phyloP scores from a whole-genome alignment of 2,329 filamentous ascomycete genomes.

The Colletotrichum navitas region DNA sequence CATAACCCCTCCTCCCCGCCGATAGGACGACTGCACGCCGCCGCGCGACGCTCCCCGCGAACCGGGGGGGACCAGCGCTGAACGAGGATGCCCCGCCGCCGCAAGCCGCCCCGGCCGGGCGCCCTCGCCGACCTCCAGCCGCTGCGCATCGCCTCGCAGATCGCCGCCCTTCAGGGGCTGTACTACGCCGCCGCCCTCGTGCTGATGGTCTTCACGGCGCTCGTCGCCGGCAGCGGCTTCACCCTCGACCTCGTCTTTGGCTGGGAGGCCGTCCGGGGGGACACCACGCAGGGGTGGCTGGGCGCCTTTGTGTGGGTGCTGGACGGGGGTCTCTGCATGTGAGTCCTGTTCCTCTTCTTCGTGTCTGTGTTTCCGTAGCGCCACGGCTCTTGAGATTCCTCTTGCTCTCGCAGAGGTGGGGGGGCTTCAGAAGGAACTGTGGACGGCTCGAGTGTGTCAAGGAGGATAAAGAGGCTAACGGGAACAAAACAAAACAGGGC shows the following conservation, averaged over 20 bases:
- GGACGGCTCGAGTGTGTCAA: neutral
- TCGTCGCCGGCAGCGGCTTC: conserved; percentile 69
- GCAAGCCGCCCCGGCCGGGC: conserved; percentile 70
- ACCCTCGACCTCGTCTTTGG: conserved; percentile 67
- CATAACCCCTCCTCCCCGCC: neutral
- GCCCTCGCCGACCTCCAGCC: conserved; percentile 72
- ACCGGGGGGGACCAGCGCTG: neutral
- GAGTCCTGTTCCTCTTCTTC: conserved; percentile 43
- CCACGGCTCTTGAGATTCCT: neutral
- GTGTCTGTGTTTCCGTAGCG: neutral
- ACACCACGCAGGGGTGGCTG: conserved; percentile 73
- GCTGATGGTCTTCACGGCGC: conserved; percentile 69
- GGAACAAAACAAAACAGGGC: conserved; percentile 66
- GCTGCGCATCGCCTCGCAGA: conserved; percentile 70
- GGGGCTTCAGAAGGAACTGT: neutral
- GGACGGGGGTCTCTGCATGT: conserved; percentile 67
- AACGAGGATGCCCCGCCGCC: conserved; percentile 64
- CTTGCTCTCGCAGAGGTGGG: neutral
- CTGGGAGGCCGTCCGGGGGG: conserved; percentile 70
- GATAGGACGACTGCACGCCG: neutral
- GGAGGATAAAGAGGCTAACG: neutral
- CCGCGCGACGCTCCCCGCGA: neutral
- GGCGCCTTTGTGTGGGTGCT: conserved; percentile 69
- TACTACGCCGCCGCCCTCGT: conserved; percentile 66
- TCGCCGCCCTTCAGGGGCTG: conserved; percentile 67